phyloP scores from a whole-genome alignment of 805 yeast genomes.

The Yamadazyma olivae region DNA sequence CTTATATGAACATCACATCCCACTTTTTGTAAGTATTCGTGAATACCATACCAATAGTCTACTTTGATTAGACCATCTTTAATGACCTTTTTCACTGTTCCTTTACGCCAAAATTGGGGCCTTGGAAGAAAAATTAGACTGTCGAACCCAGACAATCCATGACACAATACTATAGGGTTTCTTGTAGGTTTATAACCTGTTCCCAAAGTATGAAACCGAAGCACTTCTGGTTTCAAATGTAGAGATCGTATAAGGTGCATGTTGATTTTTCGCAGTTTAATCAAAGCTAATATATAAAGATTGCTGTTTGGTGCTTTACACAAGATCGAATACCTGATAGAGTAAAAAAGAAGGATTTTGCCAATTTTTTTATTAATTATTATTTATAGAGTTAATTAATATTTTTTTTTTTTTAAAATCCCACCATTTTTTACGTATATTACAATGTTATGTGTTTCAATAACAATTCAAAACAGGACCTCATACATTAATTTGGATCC shows the following conservation, averaged over 20 bases:
- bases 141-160: constrained; percentile 85
- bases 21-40: constrained; percentile 50
- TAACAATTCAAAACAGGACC: too few relatives aligned
- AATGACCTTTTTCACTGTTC: constrained; percentile 9
- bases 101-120: constrained; percentile 9
- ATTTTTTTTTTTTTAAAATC: too few relatives aligned
- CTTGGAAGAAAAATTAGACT: constrained; percentile 24
- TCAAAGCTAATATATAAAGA: too few relatives aligned
- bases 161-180: constrained; percentile 77
- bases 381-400: too few relatives aligned
- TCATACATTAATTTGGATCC: constrained; percentile 1
- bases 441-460: too few relatives aligned
- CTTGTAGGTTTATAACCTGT: constrained; percentile 53
- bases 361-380: too few relatives aligned
- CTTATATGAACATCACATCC: constrained; percentile 74
- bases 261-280: too few relatives aligned
- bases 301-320: too few relatives aligned
- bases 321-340: too few relatives aligned
- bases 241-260: neutral
- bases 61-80: constrained; percentile 37
- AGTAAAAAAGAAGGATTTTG: too few relatives aligned
- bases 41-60: constrained; percentile 83
- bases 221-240: neutral
- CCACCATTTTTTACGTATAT: too few relatives aligned
- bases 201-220: neutral